These are phyloP conservation scores for Parascedosporium putredinis DNA, from an alignment of 2,329 filamentous ascomycete genomes.

Conservation along the genomic window DNA sequence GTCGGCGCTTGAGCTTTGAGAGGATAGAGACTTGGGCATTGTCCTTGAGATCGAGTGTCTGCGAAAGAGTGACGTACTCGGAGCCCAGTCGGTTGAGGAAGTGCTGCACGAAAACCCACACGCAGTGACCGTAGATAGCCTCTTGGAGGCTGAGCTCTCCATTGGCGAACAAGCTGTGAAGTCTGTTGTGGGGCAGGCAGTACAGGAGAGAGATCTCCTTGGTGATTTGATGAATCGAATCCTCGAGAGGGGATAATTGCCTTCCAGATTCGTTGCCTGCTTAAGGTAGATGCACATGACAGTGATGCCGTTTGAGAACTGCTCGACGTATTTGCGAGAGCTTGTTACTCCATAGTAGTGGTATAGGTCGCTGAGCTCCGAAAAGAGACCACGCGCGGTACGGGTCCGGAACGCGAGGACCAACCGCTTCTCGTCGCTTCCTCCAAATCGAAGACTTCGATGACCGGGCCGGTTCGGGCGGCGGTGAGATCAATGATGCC, in stretches of 20 bases:
- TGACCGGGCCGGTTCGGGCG: constrained; percentile 79
- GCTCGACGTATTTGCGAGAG: constrained; percentile 94
- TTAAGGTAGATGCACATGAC: constrained; percentile 93
- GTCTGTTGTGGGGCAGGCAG: constrained; percentile 95
- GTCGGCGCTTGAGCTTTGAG: constrained; percentile 86
- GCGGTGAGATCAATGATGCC: constrained; percentile 84
- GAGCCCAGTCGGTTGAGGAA: constrained; percentile 91
- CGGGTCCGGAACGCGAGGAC: constrained; percentile 91
- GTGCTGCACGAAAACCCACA: constrained; percentile 96
- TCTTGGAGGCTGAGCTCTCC: constrained; percentile 88
- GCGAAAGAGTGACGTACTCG: constrained; percentile 80
- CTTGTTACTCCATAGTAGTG: constrained; percentile 98
- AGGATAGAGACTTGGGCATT: constrained; percentile 78
- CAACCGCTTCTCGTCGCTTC: constrained; percentile 80
- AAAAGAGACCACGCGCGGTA: constrained; percentile 88
- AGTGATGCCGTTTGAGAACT: constrained; percentile 97
- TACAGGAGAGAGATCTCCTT: constrained; percentile 96
- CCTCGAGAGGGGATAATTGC: constrained; percentile 71
- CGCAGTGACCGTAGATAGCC: constrained; percentile 92
- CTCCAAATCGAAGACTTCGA: constrained; percentile 97
- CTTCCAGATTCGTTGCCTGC: constrained; percentile 50
- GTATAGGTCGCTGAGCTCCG: constrained; percentile 88
- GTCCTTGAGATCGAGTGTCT: constrained; percentile 70
- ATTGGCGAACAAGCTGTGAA: constrained; percentile 78
- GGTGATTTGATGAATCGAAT: constrained; percentile 96